Base-by-base conservation (phyloP, 805 yeast species). In the Schwanniomyces occidentalis region DNA sequence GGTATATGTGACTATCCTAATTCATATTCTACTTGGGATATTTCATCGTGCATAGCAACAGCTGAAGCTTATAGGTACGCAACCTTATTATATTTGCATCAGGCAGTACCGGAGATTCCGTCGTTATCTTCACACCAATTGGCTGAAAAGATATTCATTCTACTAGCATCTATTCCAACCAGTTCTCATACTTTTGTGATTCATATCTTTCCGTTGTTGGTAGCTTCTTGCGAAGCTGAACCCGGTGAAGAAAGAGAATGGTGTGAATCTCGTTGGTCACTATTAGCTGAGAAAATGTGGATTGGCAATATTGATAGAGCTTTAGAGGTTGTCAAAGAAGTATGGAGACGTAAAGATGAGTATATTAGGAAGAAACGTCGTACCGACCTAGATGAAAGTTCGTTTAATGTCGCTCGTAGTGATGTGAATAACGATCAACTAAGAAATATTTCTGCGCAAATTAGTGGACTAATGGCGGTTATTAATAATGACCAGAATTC, bases 61-160 rank as follows among this genome's bases (percentile, higher is more conserved):
- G 86, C 87, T 2, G 87, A 81, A 48, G 82, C 86, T 0, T 82
- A 81, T 53, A 51, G 85, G 24, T 78, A 67, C 51, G 71, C 85
- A 1, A 67, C 84, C 0, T 52, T 82, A 24, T 49, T 81, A 14
- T 80, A 77, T 48, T 55, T 82, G 19, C 85, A 80, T 51, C 86
- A 82, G 49, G 82, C 85, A 1, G 85, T 82, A 4, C 87, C 88
- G 0, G 85, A 81, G 43, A 69, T 80, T 12, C 83, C 84, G 7
- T 73, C 78, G 6, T 51, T 63, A 24, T 55, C 76, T 6, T 72
- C 82, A 1, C 78, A 71, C 37, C 74, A 66, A 33, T 51, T 80
- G 20, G 82, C 87, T 0, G 80, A 76, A 45, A 77, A 77, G 44
- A 75, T 81, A 3, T 60, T 81, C 46, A 71, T 77, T 61, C 52